Conservation (phyloP, 2,329 filamentous ascomycete species). For the Clonostachys solani region DNA sequence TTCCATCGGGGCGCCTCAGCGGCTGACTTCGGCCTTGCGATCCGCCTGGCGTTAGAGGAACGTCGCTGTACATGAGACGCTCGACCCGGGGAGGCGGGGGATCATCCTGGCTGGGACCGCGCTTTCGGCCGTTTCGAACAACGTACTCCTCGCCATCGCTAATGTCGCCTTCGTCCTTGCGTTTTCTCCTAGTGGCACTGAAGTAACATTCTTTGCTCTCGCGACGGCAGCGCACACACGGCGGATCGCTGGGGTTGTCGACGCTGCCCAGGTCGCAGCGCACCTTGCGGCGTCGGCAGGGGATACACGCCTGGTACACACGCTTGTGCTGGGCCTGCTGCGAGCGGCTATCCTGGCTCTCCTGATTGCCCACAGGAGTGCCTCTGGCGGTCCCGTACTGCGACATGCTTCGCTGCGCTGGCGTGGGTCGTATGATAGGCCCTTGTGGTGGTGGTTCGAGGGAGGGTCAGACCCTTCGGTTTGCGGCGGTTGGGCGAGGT, state of each 20-base stretch:
- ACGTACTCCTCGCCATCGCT: conserved; percentile 61
- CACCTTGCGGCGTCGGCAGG: conserved; percentile 57
- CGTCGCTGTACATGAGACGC: conserved; percentile 40
- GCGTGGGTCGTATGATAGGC: background rate
- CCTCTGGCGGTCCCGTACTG: conserved; percentile 8
- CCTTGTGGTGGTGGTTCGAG: background rate
- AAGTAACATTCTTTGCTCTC: conserved; percentile 98
- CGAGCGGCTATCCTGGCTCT: conserved; percentile 4
- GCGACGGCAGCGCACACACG: conserved; percentile 87
- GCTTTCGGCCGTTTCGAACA: conserved; percentile 69
- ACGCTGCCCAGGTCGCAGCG: conserved; percentile 67
- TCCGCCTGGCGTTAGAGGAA: conserved; percentile 61
- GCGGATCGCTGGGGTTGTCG: conserved; percentile 90
- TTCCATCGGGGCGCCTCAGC: conserved; percentile 54
- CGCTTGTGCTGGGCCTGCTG: conserved; percentile 40
- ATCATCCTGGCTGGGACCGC: conserved; percentile 44
- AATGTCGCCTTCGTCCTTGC: conserved; percentile 63
- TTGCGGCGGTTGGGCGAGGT: conserved; percentile 27
- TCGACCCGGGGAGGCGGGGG: conserved; percentile 36
- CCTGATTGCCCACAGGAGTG: conserved; percentile 6
- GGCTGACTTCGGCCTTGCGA: conserved; percentile 63
- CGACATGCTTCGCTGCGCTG: background rate
- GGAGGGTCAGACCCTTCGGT: conserved; percentile 14
- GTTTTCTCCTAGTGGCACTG: conserved; percentile 88
- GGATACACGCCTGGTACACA: conserved; percentile 61